Evolutionary conservation across 2,329 filamentous ascomycete species (phyloP).

Genomic region (Aspergillus spinulosporus): DNA sequence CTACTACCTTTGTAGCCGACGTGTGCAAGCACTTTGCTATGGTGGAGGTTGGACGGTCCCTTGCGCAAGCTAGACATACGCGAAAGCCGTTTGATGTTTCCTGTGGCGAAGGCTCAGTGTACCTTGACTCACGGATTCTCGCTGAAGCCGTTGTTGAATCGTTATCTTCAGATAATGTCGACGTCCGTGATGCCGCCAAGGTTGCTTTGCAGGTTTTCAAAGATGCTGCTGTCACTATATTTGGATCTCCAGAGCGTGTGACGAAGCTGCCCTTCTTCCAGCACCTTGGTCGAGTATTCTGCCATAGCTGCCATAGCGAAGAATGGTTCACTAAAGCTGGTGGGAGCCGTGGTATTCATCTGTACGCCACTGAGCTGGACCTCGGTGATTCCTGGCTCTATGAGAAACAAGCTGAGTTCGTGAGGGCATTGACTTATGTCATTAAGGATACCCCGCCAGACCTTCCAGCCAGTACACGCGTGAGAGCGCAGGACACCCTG

Average conservation of each 20-base stretch:
- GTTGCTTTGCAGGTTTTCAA: constrained; percentile 75
- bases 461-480: constrained; percentile 82
- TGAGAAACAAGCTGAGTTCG: constrained; percentile 80
- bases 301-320: constrained; percentile 93
- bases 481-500: constrained; percentile 78
- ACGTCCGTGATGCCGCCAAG: constrained; percentile 80
- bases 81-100: constrained; percentile 79
- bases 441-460: constrained; percentile 98
- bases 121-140: constrained; percentile 81
- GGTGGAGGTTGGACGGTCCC: constrained; percentile 81
- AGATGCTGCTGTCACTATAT: constrained; percentile 72
- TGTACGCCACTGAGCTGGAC: constrained; percentile 79
- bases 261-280: constrained; percentile 80
- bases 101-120: constrained; percentile 81
- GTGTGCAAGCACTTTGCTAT: constrained; percentile 88
- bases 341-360: constrained; percentile 84
- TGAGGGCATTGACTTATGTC: constrained; percentile 90
- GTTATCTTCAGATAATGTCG: constrained; percentile 77
- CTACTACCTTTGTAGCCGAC: constrained; percentile 72
- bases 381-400: constrained; percentile 82
- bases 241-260: constrained; percentile 71
- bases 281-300: constrained; percentile 79
- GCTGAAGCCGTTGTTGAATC: constrained; percentile 89
- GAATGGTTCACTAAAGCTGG: constrained; percentile 99
- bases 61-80: constrained; percentile 75